A percentile compares a stretch with the other conserved stretches of the same genome.
These are phyloP conservation scores for Lipomyces kockii DNA, from an alignment of 805 yeast genomes.

Conservation along the genomic window DNA sequence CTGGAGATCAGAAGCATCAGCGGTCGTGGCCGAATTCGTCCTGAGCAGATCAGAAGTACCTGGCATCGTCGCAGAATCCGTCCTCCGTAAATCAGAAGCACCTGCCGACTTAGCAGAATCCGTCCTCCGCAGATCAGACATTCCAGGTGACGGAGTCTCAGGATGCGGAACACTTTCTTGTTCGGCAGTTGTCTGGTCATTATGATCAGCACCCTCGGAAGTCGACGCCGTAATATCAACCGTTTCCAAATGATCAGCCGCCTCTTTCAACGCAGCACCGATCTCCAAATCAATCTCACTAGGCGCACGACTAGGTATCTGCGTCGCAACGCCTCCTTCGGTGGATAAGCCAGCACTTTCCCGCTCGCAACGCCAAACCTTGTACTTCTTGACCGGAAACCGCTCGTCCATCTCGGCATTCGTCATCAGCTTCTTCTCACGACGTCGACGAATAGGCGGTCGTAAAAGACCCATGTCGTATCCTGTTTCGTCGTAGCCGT, in stretches of 20 bases:
- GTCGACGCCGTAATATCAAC: conserved; percentile 5
- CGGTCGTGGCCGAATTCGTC: background rate
- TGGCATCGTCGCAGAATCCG: background rate
- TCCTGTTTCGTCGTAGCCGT: conserved; percentile 20
- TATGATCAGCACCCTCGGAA: conserved; percentile 1
- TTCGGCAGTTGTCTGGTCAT: background rate
- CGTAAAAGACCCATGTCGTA: conserved; percentile 23
- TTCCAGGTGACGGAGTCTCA: background rate
- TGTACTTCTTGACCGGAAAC: conserved; percentile 44
- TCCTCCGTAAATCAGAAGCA: background rate
- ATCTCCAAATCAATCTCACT: conserved; percentile 3
- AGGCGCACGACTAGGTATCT: conserved; percentile 14
- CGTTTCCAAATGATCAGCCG: background rate
- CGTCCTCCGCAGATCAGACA: background rate
- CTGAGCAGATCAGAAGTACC: background rate
- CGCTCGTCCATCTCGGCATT: conserved; percentile 41
- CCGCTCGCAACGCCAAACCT: conserved; percentile 42
- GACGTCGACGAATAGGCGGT: conserved; percentile 37
- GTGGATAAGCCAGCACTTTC: conserved; percentile 34
- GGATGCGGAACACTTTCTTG: conserved; percentile 2
- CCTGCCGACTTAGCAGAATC: background rate
- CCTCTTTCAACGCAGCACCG: conserved; percentile 1
- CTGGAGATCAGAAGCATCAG: background rate
- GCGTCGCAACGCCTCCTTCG: conserved; percentile 31
- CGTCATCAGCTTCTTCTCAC: conserved; percentile 40